Conservation (phyloP, 163 green algal species). For the Prototheca wickerhamii region DNA sequence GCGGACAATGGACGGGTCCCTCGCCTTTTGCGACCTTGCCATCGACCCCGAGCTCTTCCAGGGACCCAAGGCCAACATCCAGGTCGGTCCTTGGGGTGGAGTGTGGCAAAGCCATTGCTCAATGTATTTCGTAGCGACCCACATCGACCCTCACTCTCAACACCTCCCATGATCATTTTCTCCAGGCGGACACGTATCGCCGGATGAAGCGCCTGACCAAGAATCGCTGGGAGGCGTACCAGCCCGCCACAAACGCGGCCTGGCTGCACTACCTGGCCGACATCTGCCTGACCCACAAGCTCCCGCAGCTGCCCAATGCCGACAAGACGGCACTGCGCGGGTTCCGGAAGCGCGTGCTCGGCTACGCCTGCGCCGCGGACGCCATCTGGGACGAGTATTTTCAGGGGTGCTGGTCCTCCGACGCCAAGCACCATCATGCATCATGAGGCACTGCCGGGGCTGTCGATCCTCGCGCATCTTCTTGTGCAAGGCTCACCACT, state of each 20-base stretch:
- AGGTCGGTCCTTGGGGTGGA: constrained; percentile 56
- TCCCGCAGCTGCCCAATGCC: neutral
- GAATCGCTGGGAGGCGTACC: constrained; percentile 43
- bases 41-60: constrained; percentile 82
- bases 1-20: constrained; percentile 17
- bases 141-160: too few species aligned
- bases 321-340: constrained; percentile 52
- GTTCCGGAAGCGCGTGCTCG: constrained; percentile 61
- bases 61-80: constrained; percentile 66
- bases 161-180: too few species aligned
- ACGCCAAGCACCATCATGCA: neutral
- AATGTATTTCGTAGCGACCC: too few species aligned
- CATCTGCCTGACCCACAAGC: constrained; percentile 59
- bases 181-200: constrained; percentile 87
- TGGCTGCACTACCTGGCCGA: constrained; percentile 92
- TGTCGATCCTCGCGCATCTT: neutral
- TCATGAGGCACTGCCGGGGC: neutral
- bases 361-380: constrained; percentile 41
- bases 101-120: too few species aligned
- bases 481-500: too few species aligned
- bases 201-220: constrained; percentile 70
- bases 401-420: constrained; percentile 1
- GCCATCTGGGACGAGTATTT: constrained; percentile 72
- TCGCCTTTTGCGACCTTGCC: constrained; percentile 66
- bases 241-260: constrained; percentile 75